phyloP scores from a whole-genome alignment of 1,284 basidiomycete genomes.

The Ustilago cynodontis region DNA sequence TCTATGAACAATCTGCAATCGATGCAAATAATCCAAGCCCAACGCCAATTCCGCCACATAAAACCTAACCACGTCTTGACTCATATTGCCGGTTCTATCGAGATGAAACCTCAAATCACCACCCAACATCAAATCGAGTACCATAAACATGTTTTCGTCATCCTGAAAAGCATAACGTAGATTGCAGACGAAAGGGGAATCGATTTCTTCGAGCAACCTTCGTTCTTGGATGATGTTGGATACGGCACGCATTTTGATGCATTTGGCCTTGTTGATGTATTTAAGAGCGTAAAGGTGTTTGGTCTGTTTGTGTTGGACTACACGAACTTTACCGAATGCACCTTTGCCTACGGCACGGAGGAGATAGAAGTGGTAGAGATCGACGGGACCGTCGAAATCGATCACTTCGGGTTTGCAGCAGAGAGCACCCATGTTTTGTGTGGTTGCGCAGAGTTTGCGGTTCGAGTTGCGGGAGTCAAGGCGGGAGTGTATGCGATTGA shows the following conservation, averaged over 20 bases:
- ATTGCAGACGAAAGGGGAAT: conserved; percentile 94
- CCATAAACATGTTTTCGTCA: conserved; percentile 97
- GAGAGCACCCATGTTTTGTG: conserved; percentile 82
- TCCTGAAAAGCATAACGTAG: conserved; percentile 97
- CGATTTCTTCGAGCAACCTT: conserved; percentile 77
- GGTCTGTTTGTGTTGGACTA: conserved; percentile 97
- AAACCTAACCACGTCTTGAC: conserved; percentile 86
- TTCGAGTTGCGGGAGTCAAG: no score
- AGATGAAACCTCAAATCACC: conserved; percentile 94
- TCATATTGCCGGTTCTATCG: conserved; percentile 81
- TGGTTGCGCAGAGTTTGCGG: no score
- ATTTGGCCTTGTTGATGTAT: conserved; percentile 97
- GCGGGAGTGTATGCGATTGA: not conserved
- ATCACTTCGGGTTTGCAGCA: conserved; percentile 89
- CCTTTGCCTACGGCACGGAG: conserved; percentile 95
- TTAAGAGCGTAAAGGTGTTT: conserved; percentile 90
- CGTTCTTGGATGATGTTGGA: conserved; percentile 91
- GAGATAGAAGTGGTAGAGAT: conserved; percentile 95
- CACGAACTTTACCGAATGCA: conserved; percentile 98
- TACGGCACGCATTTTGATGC: conserved; percentile 97
- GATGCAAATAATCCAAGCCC: conserved; percentile 89
- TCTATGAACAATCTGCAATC: conserved; percentile 87
- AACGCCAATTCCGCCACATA: conserved; percentile 89
- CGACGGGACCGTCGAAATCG: conserved; percentile 97
- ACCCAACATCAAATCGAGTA: conserved; percentile 94